Conservation (phyloP, 306 rosid genomes). For the Abrus pulchellus region DNA sequence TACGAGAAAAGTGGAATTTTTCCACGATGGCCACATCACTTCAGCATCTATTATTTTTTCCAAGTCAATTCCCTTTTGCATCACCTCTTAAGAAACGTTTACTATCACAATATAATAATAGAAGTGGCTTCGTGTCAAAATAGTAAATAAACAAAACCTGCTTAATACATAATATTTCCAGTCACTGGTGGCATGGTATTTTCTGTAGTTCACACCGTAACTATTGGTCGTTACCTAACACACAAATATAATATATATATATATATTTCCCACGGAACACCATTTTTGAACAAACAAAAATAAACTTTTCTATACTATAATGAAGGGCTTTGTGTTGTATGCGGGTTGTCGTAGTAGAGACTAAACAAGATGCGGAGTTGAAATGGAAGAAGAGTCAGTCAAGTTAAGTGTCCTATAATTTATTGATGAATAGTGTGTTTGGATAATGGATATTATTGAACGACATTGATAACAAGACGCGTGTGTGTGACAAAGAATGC, state of each 20-base stretch:
- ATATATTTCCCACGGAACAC: background rate
- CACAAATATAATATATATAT: background rate
- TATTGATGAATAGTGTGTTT: background rate
- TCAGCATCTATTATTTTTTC: background rate
- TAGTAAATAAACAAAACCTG: too few species aligned
- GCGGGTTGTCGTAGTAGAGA: background rate
- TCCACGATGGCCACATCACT: too few species aligned
- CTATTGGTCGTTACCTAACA: background rate
- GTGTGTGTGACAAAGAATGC: too few species aligned
- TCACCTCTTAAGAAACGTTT: background rate
- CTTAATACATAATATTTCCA: background rate
- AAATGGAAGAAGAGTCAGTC: background rate
- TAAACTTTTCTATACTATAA: background rate
- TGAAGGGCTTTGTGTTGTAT: background rate
- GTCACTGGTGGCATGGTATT: background rate
- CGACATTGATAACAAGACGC: too few species aligned
- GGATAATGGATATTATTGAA: too few species aligned
- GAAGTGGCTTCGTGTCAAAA: background rate
- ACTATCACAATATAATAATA: background rate
- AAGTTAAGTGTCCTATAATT: background rate
- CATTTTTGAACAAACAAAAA: background rate
- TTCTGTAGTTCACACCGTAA: background rate
- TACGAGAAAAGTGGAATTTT: too few species aligned
- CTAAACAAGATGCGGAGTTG: background rate
- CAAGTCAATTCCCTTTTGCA: background rate